These are phyloP conservation scores for Podospora sp. DNA, from an alignment of 495 filamentous ascomycete species.

Conservation along the genomic window DNA sequence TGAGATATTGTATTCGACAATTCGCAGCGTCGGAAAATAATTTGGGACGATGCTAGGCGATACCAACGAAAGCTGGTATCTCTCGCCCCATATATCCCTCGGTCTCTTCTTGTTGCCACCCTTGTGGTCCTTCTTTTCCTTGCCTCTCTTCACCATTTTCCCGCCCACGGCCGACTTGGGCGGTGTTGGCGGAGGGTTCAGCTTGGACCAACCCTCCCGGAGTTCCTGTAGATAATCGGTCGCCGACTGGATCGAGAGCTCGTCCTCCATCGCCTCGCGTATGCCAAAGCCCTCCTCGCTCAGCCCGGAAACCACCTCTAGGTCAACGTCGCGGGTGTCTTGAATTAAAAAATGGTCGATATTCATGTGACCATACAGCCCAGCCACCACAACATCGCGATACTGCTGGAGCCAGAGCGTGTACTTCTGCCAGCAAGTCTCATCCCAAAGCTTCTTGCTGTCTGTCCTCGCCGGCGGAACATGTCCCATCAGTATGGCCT, in stretches of 20 bases:
- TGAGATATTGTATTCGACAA: constrained; percentile 92
- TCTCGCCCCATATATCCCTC: constrained; percentile 69
- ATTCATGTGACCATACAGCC: constrained; percentile 95
- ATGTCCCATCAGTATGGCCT: constrained; percentile 92
- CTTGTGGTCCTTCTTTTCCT: constrained; percentile 49
- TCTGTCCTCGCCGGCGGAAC: constrained; percentile 86
- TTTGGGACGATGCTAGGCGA: constrained; percentile 88
- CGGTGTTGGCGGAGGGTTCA: constrained; percentile 60
- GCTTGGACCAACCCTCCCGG: constrained; percentile 71
- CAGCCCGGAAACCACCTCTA: constrained; percentile 49
- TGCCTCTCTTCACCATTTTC: constrained; percentile 28
- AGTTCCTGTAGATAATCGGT: constrained; percentile 80
- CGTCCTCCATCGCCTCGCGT: constrained; percentile 51
- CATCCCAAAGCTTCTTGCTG: constrained; percentile 84
- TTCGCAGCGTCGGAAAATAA: constrained; percentile 83
- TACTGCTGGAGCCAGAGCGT: constrained; percentile 87
- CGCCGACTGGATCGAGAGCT: constrained; percentile 64
- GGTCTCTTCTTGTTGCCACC: constrained; percentile 43
- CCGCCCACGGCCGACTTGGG: constrained; percentile 38
- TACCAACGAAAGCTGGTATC: constrained; percentile 79
- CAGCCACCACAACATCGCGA: constrained; percentile 81
- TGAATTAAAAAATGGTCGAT: constrained; percentile 96
- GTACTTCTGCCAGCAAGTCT: constrained; percentile 97
- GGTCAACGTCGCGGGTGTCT: constrained; percentile 75
- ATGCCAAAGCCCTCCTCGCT: constrained; percentile 34